Conservation (phyloP, 2,329 filamentous ascomycete genomes). For the Sporothrix curviconia region DNA sequence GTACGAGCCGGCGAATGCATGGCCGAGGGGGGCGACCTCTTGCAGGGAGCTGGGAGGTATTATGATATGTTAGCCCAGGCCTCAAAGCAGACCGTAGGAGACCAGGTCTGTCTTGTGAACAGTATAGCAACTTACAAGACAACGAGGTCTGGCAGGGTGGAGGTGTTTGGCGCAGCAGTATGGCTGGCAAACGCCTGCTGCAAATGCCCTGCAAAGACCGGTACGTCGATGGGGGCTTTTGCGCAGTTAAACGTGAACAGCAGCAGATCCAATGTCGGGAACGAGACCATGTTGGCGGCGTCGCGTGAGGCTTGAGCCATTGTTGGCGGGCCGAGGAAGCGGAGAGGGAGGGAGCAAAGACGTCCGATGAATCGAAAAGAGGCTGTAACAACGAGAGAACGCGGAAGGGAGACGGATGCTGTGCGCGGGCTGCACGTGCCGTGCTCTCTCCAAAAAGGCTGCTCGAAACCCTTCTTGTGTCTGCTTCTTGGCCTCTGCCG, state of each 20-base stretch:
- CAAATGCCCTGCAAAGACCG: constrained; percentile 65
- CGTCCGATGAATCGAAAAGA: not conserved
- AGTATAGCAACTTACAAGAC: constrained; percentile 43
- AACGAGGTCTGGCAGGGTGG: constrained; percentile 46
- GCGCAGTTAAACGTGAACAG: constrained; percentile 88
- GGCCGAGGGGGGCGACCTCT: constrained; percentile 78
- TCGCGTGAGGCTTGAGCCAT: not conserved
- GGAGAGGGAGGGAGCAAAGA: not conserved
- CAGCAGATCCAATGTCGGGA: constrained; percentile 58
- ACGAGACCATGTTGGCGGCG: constrained; percentile 30
- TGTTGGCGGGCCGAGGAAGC: not conserved
- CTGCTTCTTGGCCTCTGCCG: not conserved
- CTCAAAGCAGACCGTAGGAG: not conserved
- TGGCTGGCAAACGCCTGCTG: constrained; percentile 46
- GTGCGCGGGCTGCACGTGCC: not conserved
- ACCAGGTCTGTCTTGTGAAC: too few relatives aligned
- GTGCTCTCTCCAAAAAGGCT: not conserved
- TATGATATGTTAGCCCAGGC: not conserved
- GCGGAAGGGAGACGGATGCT: not conserved
- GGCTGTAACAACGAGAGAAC: not conserved
- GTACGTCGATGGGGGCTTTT: constrained; percentile 60
- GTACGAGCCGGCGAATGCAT: constrained; percentile 78
- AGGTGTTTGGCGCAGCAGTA: constrained; percentile 27
- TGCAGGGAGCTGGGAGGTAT: constrained; percentile 61
- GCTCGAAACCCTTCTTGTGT: not conserved